Base-by-base conservation (phyloP, 305 asterid genomes). In the Fraxinus floribunda region DNA sequence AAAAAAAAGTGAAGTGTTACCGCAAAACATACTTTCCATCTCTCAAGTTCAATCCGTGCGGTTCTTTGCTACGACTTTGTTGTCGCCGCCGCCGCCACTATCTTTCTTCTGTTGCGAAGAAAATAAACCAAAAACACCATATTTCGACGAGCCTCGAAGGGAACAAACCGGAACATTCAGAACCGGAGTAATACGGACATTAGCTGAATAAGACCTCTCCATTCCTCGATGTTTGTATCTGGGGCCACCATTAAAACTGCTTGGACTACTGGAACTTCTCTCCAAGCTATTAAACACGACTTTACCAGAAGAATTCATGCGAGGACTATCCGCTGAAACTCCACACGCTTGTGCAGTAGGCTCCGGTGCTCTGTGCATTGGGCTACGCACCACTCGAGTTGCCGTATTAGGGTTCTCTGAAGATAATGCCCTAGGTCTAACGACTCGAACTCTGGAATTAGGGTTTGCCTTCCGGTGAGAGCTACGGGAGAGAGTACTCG, bases 151-250 rank as follows among this genome's bases (percentile, higher is more conserved):
- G 9, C 95, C 94, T 66, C 97, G 84, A 5, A 91, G 90, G 1
- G 97, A 91, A 83, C 98, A 94, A 46, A 95, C 97, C 36, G 98
- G 97, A 7, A 95, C 98, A 80, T 95, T 95, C 7, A 95, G 97
- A 22, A 95, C 95, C 81, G 98, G 98, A 39, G 98, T 92, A 76
- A 93, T 85, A 4, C 98, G 97, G 79, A 94, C 97, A 79, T 95
- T 91, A 3, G 98, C 97, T 10, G 98, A 95, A 85, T 95, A 95
- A 18, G 97, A 93, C 82, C 98, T 87, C 91, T 95, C 98, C 94
- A 95, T 91, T 75, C 97, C 97, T 9, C 94, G 92, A 24, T 90
- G 91, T 79, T 87, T 91, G 68, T 92, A 64, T 71, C 91, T 85
- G 0, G 92, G 94, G 20, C 95, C 97, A 16, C 97, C 93, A 35